Conservation (phyloP, 2,329 filamentous ascomycete species). For the Aspergillus hortae region DNA sequence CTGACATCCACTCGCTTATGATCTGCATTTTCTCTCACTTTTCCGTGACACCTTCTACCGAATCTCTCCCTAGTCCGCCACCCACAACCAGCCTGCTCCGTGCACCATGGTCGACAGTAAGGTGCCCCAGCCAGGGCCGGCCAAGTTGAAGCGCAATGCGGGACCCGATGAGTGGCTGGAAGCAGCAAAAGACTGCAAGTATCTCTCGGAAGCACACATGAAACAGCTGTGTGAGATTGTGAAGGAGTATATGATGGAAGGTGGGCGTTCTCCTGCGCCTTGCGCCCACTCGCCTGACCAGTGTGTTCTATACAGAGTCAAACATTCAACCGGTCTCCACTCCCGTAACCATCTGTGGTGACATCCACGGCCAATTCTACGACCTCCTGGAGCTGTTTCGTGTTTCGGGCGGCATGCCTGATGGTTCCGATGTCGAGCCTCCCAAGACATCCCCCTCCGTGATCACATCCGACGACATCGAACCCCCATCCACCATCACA, state of each 20-base stretch:
- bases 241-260: slow-evolving; percentile 98
- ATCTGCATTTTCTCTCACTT: neutral
- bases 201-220: slow-evolving; percentile 93
- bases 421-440: slow-evolving; percentile 67
- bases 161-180: slow-evolving; percentile 95
- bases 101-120: slow-evolving; percentile 46
- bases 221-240: slow-evolving; percentile 98
- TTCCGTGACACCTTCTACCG: neutral
- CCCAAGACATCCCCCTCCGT: slow-evolving; percentile 67
- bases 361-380: slow-evolving; percentile 99
- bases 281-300: slow-evolving; percentile 10
- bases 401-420: slow-evolving; percentile 94
- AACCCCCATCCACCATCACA: slow-evolving; percentile 84
- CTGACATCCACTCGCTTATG: too few species aligned
- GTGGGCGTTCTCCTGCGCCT: slow-evolving; percentile 43
- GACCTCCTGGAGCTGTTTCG: slow-evolving; percentile 95
- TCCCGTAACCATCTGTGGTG: slow-evolving; percentile 93
- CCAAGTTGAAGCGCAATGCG: slow-evolving; percentile 75
- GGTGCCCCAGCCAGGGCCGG: slow-evolving; percentile 86
- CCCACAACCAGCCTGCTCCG: neutral
- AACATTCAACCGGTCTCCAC: slow-evolving; percentile 98
- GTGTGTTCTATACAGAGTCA: slow-evolving; percentile 62
- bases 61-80: neutral
- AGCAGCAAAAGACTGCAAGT: slow-evolving; percentile 95
- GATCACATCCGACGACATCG: slow-evolving; percentile 87